Evolutionary conservation across 305 asterid genomes (phyloP).

Genomic region (Striga hermonthica): DNA sequence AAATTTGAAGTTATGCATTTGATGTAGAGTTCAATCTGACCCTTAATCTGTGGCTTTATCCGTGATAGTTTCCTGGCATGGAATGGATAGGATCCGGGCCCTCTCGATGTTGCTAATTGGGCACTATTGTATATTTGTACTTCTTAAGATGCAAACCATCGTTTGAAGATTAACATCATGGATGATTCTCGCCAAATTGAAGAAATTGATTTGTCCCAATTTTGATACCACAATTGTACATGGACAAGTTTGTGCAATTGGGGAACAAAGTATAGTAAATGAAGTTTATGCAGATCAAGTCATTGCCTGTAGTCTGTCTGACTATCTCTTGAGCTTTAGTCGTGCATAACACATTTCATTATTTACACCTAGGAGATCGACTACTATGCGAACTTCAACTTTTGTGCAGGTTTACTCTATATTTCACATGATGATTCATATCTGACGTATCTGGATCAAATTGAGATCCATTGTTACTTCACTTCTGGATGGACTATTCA

Average conservation of each 20-base stretch:
- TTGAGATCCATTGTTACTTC: not conserved
- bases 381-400: not conserved
- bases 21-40: constrained; percentile 15
- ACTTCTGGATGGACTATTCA: not conserved
- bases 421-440: not conserved
- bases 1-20: not conserved
- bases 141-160: constrained; percentile 2
- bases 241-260: constrained; percentile 21
- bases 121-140: constrained; percentile 11
- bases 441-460: not conserved
- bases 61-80: constrained; percentile 16
- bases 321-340: not conserved
- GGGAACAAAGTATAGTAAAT: constrained; percentile 6
- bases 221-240: not conserved
- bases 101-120: constrained; percentile 10
- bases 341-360: not conserved
- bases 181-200: constrained; percentile 25
- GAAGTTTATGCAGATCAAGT: not conserved
- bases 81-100: constrained; percentile 4
- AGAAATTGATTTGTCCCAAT: constrained; percentile 17
- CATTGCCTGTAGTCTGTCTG: constrained; percentile 5
- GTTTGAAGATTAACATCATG: constrained; percentile 19
- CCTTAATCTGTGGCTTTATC: not conserved
- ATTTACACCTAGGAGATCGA: not conserved
- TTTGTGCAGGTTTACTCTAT: not conserved